Evolutionary conservation across 306 rosid genomes (phyloP), one percentile per base, ranked within the genome.

Genomic region (Begonia masoniana): DNA sequence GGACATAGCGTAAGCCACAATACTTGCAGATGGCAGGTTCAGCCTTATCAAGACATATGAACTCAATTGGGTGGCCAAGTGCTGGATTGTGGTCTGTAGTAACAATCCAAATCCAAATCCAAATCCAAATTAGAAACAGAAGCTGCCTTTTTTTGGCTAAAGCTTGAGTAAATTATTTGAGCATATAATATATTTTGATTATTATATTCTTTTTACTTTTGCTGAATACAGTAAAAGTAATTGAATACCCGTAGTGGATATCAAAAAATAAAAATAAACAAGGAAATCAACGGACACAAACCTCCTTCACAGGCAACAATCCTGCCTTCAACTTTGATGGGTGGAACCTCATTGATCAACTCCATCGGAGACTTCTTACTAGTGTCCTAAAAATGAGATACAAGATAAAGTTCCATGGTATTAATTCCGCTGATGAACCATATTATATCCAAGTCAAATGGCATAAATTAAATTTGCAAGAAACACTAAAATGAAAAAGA

Each of bases 281-380:
- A 31, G 8, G 39, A 31, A 31, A 31, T 23, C 46, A 36, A 31
- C 55, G 23, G 45, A 39, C 8, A 42, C 66, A 41, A 76, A 91
- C 97, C 97, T 75, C 97, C 97, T 74, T 83, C 97, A 64, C 97
- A 91, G 48, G 96, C 96, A 78, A 81, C 88, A 16, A 85, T 78
- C 68, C 96, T 86, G 78, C 88, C 86, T 69, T 83, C 81, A 26
- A 91, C 94, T 81, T 85, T 81, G 63, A 91, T 85, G 26, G 97
- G 97, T 21, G 94, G 97, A 60, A 91, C 97, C 72, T 91, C 96
- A 56, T 85, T 85, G 71, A 91, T 91, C 78, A 91, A 71, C 82
- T 85, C 96, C 97, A 85, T 91, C 41, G 97, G 97, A 57, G 97
- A 91, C 67, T 83, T 91, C 81, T 85, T 83, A 72, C 96, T 77